Evolutionary conservation across 1,284 basidiomycete species (phyloP), one percentile per base, ranked within the genome.

Genomic region (Rhodotorula sp.): DNA sequence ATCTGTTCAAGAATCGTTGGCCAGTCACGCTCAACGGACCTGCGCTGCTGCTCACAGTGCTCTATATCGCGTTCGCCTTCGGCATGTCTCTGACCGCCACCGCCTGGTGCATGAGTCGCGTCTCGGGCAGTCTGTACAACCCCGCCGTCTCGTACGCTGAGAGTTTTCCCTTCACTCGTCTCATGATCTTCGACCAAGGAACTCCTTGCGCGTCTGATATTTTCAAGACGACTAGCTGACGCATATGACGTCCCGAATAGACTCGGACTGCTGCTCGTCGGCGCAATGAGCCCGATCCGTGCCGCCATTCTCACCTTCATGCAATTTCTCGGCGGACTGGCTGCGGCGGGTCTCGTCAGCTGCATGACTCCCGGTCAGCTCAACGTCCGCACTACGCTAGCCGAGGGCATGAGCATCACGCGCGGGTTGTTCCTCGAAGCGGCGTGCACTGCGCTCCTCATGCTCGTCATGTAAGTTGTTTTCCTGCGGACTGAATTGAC

Each of bases 41-140:
- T 83, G 1, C 85, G 83, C 57, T 87, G 89, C 83, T 49, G 16
- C 34, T 5, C 43, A 14, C 65, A 70, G 66, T 67, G 21, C 60
- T 71, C 49, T 71, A 68, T 60, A 71, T 71, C 56, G 59, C 70
- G 12, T 50, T 68, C 19, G 61, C 43, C 5, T 71, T 71, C 47
- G 89, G 89, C 3, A 79, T 91, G 63, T 86, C 86, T 64, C 83
- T 91, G 47, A 83, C 90, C 60, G 85, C 88, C 48, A 86, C 86
- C 5, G 88, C 87, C 10, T 90, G 89, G 87, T 80, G 8, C 81
- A 82, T 75, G 79, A 6, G 72, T 80, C 49, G 50, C 3, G 43
- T 63, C 21, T 28, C 38, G 12, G 62, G 62, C 18, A 23, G 54
- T 2, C 60, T 87, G 52, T 90, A 90, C 82, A 90, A 90, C 78